phyloP scores from a whole-genome alignment of 2,329 filamentous ascomycete species.

The Colletotrichum sublineola region DNA sequence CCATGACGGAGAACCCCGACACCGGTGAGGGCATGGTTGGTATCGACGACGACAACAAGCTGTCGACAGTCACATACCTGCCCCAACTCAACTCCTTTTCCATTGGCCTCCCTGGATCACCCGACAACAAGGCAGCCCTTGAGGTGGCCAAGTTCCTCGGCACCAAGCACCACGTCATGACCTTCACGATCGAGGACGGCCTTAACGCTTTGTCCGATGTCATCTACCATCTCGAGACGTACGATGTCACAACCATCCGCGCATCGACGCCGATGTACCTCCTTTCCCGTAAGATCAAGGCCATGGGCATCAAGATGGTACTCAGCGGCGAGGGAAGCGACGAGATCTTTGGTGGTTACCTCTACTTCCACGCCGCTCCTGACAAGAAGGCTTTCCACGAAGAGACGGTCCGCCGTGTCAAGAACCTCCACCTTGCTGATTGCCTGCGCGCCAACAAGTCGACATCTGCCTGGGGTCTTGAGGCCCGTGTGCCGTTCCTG shows the following conservation, averaged over 20 bases:
- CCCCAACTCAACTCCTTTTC: slow-evolving; percentile 99
- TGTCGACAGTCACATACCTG: slow-evolving; percentile 90
- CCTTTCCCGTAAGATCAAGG: slow-evolving; percentile 98
- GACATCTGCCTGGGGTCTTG: slow-evolving; percentile 96
- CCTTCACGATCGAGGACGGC: slow-evolving; percentile 97
- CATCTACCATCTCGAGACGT: slow-evolving; percentile 97
- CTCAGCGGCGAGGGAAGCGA: slow-evolving; percentile 96
- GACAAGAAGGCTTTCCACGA: slow-evolving; percentile 93
- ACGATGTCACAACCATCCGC: slow-evolving; percentile 98
- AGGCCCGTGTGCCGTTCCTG: slow-evolving; percentile 97
- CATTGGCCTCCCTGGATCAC: slow-evolving; percentile 92
- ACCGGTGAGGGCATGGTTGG: slow-evolving; percentile 84
- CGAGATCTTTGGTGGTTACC: slow-evolving; percentile 98
- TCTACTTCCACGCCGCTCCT: slow-evolving; percentile 97
- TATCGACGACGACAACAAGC: slow-evolving; percentile 91
- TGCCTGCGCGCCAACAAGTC: slow-evolving; percentile 99
- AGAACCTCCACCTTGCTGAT: slow-evolving; percentile 97
- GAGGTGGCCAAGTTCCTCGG: slow-evolving; percentile 97
- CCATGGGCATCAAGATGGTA: slow-evolving; percentile 99
- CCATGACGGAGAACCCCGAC: slow-evolving; percentile 67
- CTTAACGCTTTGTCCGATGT: slow-evolving; percentile 97
- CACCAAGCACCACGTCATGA: slow-evolving; percentile 98
- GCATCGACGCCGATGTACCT: slow-evolving; percentile 99
- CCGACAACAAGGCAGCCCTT: slow-evolving; percentile 90
- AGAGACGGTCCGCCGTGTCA: slow-evolving; percentile 93